These are phyloP conservation scores for Earliella scabrosa DNA, from an alignment of 1,284 basidiomycete species.

Conservation along the genomic window DNA sequence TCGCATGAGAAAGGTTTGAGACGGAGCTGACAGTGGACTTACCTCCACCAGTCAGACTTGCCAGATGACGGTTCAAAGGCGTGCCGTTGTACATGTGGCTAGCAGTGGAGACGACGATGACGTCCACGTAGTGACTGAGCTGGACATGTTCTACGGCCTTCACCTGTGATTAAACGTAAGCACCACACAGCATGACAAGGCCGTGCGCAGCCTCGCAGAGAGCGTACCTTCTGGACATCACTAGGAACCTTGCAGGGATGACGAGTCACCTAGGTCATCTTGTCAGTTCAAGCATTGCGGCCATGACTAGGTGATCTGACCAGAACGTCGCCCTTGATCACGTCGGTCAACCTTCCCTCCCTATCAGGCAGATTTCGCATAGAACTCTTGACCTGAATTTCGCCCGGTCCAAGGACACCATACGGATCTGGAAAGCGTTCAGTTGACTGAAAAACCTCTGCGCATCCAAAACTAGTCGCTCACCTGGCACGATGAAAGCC, in stretches of 20 bases:
- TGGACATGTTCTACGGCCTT: constrained; percentile 40
- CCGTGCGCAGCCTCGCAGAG: neutral
- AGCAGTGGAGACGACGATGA: constrained; percentile 46
- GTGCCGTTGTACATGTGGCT: constrained; percentile 30
- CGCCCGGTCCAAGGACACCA: constrained; percentile 40
- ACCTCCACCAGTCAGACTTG: constrained; percentile 48
- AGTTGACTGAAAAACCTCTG: neutral
- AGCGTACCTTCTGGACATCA: constrained; percentile 46
- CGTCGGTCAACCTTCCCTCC: constrained; percentile 36
- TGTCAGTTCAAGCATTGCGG: neutral
- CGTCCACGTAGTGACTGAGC: constrained; percentile 41
- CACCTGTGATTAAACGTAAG: constrained; percentile 33
- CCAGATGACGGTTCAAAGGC: constrained; percentile 35
- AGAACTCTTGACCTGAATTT: constrained; percentile 45
- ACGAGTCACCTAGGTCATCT: constrained; percentile 41
- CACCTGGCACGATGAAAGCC: constrained; percentile 49
- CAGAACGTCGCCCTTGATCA: constrained; percentile 44
- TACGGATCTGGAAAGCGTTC: constrained; percentile 36
- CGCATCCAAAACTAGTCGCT: neutral
- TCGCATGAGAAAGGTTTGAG: no score
- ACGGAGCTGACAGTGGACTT: neutral
- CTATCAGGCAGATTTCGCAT: constrained; percentile 28
- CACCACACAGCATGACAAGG: no score
- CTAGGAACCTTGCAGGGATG: constrained; percentile 52
- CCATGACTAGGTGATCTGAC: constrained; percentile 28